A percentile compares a stretch with the other conserved stretches of the same genome.
Evolutionary conservation across 176 grass and related monocot genomes (phyloP).

Genomic region (Juncus effusus): DNA sequence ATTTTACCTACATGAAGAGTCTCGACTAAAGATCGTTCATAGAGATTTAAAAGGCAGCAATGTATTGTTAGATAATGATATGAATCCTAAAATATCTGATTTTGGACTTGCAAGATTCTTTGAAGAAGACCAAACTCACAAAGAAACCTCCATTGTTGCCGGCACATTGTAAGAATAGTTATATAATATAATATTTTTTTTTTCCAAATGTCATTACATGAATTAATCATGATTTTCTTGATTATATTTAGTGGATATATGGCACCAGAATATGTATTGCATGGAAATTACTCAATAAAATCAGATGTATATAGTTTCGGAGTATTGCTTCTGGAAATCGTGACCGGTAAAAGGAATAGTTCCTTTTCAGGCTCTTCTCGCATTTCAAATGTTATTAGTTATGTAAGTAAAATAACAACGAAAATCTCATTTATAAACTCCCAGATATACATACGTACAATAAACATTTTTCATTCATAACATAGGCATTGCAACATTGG

Average conservation of each 20-base stretch:
- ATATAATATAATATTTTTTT: neutral
- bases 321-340: slow-evolving; percentile 22
- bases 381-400: neutral
- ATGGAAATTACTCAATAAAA: slow-evolving; percentile 20
- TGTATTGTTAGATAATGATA: slow-evolving; percentile 23
- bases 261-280: slow-evolving; percentile 29
- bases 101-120: slow-evolving; percentile 28
- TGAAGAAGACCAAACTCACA: slow-evolving; percentile 24
- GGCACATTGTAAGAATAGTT: slow-evolving; percentile 19
- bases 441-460: no score
- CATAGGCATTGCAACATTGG: slow-evolving; percentile 26
- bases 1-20: slow-evolving; percentile 26
- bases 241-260: slow-evolving; percentile 26
- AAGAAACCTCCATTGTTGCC: slow-evolving; percentile 11
- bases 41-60: slow-evolving; percentile 26
- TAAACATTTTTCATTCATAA: no score
- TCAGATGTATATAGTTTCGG: slow-evolving; percentile 33
- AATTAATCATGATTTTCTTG: neutral
- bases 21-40: slow-evolving; percentile 16
- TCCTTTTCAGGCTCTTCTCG: slow-evolving; percentile 3
- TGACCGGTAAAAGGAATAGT: slow-evolving; percentile 18
- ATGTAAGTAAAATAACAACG: slow-evolving; percentile 9
- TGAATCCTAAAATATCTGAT: slow-evolving; percentile 24
- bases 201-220: neutral
- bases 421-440: no score